Percentiles rank a stretch among this genome's conserved stretches.
Evolutionary conservation across 805 yeast genomes (phyloP).

Genomic region (Yueomyces sp.): DNA sequence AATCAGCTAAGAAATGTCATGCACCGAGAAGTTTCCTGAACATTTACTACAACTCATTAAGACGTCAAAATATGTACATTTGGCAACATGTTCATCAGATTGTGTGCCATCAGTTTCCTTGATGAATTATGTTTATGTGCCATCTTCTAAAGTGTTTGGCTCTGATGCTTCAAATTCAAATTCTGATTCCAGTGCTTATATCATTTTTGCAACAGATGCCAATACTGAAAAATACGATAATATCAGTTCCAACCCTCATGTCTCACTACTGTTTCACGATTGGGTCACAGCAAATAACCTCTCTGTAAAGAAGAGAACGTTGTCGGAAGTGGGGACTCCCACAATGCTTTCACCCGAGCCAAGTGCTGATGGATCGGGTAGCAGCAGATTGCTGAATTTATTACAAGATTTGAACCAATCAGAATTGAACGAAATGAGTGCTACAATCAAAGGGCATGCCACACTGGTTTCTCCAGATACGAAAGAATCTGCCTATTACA

Average conservation of each 20-base stretch:
- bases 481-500: constrained; percentile 46
- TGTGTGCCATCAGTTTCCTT: constrained; percentile 75
- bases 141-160: constrained; percentile 26
- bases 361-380: constrained; percentile 17
- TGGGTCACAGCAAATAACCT: constrained; percentile 58
- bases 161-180: constrained; percentile 7
- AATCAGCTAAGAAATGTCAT: constrained; percentile 11
- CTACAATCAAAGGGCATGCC: constrained; percentile 67
- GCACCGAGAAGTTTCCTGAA: constrained; percentile 25
- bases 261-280: constrained; percentile 78
- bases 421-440: constrained; percentile 69
- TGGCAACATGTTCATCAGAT: constrained; percentile 61
- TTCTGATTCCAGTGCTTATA: constrained; percentile 27
- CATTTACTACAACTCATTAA: constrained; percentile 34
- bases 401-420: constrained; percentile 67
- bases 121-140: constrained; percentile 76
- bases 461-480: constrained; percentile 33
- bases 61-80: constrained; percentile 59
- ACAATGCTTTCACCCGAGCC: not conserved
- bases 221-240: constrained; percentile 65
- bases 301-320: constrained; percentile 19
- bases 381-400: constrained; percentile 39
- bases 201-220: constrained; percentile 61
- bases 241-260: constrained; percentile 56
- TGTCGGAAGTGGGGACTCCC: constrained; percentile 21